Conservation (phyloP, 164 flowering plant species). For the Taxillus chinensis region DNA sequence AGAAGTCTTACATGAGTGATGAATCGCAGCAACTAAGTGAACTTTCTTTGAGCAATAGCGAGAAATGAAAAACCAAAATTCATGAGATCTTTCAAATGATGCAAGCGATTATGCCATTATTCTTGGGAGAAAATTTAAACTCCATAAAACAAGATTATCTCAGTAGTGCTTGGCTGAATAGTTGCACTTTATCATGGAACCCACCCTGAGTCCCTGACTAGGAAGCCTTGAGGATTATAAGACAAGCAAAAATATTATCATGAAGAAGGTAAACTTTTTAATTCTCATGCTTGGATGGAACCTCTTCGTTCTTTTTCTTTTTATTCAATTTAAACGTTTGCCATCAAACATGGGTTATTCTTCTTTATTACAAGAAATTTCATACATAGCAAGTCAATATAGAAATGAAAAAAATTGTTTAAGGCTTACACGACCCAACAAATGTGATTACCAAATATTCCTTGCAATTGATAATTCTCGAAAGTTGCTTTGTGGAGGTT, state of each 20-base stretch:
- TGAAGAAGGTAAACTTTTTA: conserved; percentile 64
- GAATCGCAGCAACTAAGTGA: conserved; percentile 25
- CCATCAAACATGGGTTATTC: background rate
- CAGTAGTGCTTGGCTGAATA: conserved; percentile 96
- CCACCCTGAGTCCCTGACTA: conserved; percentile 88
- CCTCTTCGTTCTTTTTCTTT: background rate
- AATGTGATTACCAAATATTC: conserved; percentile 92
- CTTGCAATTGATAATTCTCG: conserved; percentile 96
- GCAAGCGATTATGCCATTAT: conserved; percentile 27
- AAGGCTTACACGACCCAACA: conserved; percentile 75
- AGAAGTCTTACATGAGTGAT: conserved; percentile 28
- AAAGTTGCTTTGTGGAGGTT: conserved; percentile 62
- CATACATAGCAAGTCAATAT: conserved; percentile 86
- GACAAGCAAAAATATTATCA: conserved; percentile 89
- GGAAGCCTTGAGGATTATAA: conserved; percentile 91
- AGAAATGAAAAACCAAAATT: conserved; percentile 24
- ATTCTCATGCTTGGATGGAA: background rate
- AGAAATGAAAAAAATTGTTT: conserved; percentile 92
- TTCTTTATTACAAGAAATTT: conserved; percentile 56
- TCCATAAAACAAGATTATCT: conserved; percentile 58
- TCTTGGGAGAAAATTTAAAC: conserved; percentile 72
- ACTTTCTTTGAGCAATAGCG: conserved; percentile 34
- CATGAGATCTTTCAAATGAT: conserved; percentile 23
- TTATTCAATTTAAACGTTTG: background rate
- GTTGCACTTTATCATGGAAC: conserved; percentile 85